phyloP scores from a whole-genome alignment of 192 early-diverging fungal species.

The Mortierella hygrophila region DNA sequence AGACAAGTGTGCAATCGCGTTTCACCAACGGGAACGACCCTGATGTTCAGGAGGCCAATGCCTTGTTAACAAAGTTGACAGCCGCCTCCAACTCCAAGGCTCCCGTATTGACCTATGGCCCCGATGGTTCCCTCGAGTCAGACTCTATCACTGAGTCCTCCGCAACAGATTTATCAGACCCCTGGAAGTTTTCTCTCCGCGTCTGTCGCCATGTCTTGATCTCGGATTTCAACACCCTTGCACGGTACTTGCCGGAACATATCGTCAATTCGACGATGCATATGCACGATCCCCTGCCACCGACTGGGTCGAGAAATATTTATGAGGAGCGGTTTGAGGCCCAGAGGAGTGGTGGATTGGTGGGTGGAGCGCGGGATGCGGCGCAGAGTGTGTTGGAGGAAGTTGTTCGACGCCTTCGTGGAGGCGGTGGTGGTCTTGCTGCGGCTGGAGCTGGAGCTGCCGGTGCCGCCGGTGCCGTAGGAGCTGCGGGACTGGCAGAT shows the following conservation, averaged over 20 bases:
- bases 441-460: constrained; percentile 22
- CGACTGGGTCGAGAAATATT: constrained; percentile 57
- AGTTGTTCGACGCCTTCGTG: constrained; percentile 34
- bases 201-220: constrained; percentile 56
- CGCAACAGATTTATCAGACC: neutral
- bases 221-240: constrained; percentile 63
- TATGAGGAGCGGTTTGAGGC: constrained; percentile 53
- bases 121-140: constrained; percentile 50
- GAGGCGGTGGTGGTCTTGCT: constrained; percentile 16
- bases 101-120: constrained; percentile 24
- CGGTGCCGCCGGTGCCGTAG: neutral
- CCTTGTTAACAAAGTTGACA: constrained; percentile 9
- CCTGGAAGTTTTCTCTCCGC: constrained; percentile 11
- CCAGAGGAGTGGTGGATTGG: constrained; percentile 24
- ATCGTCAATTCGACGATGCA: constrained; percentile 62
- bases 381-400: constrained; percentile 44
- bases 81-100: constrained; percentile 8
- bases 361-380: constrained; percentile 36
- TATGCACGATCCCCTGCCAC: constrained; percentile 78
- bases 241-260: constrained; percentile 64
- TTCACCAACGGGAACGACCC: constrained; percentile 32
- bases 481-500: constrained; percentile 12
- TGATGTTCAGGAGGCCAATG: constrained; percentile 28
- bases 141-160: neutral
- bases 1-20: constrained; percentile 28